Conservation (phyloP, 2,329 filamentous ascomycete genomes). For the Aspergillus felis region DNA sequence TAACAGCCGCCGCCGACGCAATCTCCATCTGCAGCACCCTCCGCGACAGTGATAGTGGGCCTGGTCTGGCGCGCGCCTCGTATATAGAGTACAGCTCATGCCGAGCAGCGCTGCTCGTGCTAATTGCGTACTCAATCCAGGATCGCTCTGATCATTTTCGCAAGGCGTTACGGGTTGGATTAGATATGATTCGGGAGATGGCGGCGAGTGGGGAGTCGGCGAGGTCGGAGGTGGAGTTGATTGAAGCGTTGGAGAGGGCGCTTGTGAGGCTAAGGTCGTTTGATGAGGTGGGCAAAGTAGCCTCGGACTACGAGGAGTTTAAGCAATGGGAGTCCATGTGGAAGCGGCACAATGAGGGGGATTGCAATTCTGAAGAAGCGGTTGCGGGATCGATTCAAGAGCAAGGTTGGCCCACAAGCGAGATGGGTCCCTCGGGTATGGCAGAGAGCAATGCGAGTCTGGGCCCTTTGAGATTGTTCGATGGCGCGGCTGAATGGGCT, state of each 20-base stretch:
- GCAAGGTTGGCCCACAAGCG: not conserved
- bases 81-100: constrained; percentile 37
- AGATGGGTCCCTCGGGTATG: not conserved
- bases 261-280: constrained; percentile 14
- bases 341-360: not conserved
- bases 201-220: constrained; percentile 28
- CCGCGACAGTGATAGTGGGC: constrained; percentile 9
- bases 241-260: constrained; percentile 28
- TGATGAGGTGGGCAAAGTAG: not conserved
- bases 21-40: constrained; percentile 23
- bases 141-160: constrained; percentile 19
- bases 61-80: constrained; percentile 29
- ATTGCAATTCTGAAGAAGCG: not conserved
- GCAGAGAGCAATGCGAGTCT: constrained; percentile 2
- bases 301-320: constrained; percentile 16
- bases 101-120: constrained; percentile 30
- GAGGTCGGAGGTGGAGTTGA: constrained; percentile 27
- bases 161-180: constrained; percentile 19
- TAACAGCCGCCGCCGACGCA: constrained; percentile 24
- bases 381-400: not conserved
- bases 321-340: constrained; percentile 16
- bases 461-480: not conserved
- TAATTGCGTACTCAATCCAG: constrained; percentile 32
- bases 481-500: constrained; percentile 11
- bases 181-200: constrained; percentile 31